These are phyloP conservation scores for Coemansia sp. DNA, from an alignment of 192 early-diverging fungal species.

Conservation along the genomic window DNA sequence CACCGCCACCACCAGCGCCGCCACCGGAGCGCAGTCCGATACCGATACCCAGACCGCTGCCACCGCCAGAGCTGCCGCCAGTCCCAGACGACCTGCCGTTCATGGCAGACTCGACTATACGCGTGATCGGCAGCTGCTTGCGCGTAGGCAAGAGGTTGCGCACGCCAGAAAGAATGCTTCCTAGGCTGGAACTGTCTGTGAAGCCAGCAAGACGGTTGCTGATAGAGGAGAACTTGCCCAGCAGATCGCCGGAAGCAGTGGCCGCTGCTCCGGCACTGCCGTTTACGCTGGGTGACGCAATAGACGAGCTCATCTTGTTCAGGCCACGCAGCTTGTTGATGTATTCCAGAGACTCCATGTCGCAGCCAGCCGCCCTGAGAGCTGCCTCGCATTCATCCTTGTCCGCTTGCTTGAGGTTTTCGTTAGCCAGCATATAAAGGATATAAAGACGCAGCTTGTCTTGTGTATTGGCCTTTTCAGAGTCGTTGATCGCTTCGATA, in stretches of 20 bases:
- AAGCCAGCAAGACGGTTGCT: conserved; percentile 71
- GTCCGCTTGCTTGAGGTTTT: conserved; percentile 75
- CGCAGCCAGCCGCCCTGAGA: conserved; percentile 70
- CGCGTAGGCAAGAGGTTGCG: conserved; percentile 91
- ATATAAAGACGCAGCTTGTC: conserved; percentile 93
- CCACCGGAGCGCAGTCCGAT: conserved; percentile 15
- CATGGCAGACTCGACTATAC: conserved; percentile 86
- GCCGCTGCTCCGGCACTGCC: conserved; percentile 3
- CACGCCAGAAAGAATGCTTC: conserved; percentile 81
- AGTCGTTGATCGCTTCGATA: conserved; percentile 80
- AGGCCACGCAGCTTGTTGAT: conserved; percentile 66
- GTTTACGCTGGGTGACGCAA: conserved; percentile 22
- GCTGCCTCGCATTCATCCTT: conserved; percentile 83
- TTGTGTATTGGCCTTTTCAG: conserved; percentile 72
- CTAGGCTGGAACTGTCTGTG: conserved; percentile 69
- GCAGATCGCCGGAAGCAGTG: conserved; percentile 33
- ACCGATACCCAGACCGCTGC: conserved; percentile 17
- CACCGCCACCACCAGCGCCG: conserved; percentile 9
- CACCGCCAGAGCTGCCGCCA: conserved; percentile 19
- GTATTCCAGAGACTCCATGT: conserved; percentile 75
- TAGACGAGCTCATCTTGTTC: conserved; percentile 38
- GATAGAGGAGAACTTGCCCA: conserved; percentile 69
- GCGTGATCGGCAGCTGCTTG: conserved; percentile 85
- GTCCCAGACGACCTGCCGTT: conserved; percentile 49
- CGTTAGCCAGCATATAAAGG: conserved; percentile 79